A percentile compares a stretch with the other conserved stretches of the same genome.
Conservation (phyloP, 208 protist species). For the Novymonas esmeraldas region DNA sequence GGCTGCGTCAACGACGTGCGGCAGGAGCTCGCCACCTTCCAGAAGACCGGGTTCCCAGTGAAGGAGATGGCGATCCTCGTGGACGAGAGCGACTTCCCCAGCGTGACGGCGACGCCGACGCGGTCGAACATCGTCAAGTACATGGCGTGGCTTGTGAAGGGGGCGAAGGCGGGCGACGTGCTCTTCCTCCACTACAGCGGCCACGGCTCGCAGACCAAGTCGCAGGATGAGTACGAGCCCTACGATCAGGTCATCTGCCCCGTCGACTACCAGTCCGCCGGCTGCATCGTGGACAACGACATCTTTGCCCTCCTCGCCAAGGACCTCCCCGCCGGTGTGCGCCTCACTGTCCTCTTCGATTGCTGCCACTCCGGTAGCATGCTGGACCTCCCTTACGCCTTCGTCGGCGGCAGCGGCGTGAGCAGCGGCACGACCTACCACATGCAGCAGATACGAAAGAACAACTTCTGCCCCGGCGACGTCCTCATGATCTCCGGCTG, state of each 20-base stretch:
- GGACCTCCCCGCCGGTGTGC: slow-evolving; percentile 54
- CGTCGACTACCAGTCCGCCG: slow-evolving; percentile 53
- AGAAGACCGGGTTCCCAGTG: slow-evolving; percentile 53
- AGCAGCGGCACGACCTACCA: slow-evolving; percentile 29
- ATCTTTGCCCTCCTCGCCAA: slow-evolving; percentile 56
- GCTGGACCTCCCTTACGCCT: slow-evolving; percentile 78
- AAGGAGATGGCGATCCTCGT: slow-evolving; percentile 69
- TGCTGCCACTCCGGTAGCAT: slow-evolving; percentile 91
- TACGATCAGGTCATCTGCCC: slow-evolving; percentile 83
- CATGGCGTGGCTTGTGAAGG: slow-evolving; percentile 75
- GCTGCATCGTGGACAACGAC: slow-evolving; percentile 81
- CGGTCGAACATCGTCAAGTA: slow-evolving; percentile 69
- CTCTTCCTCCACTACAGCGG: slow-evolving; percentile 86
- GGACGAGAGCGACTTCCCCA: slow-evolving; percentile 57
- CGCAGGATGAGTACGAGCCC: slow-evolving; percentile 58
- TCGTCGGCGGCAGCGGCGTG: slow-evolving; percentile 39
- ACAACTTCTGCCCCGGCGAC: slow-evolving; percentile 55
- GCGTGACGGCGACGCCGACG: slow-evolving; percentile 46
- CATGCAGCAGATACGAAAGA: slow-evolving; percentile 68
- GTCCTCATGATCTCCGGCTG: slow-evolving; percentile 79
- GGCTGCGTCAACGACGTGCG: slow-evolving; percentile 81
- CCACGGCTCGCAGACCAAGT: slow-evolving; percentile 71
- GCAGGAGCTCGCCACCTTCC: slow-evolving; percentile 59
- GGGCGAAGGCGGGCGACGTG: slow-evolving; percentile 70
- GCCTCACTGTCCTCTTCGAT: slow-evolving; percentile 84